phyloP scores from a whole-genome alignment of 345 rosid species.

The Schrenkiella parvula region DNA sequence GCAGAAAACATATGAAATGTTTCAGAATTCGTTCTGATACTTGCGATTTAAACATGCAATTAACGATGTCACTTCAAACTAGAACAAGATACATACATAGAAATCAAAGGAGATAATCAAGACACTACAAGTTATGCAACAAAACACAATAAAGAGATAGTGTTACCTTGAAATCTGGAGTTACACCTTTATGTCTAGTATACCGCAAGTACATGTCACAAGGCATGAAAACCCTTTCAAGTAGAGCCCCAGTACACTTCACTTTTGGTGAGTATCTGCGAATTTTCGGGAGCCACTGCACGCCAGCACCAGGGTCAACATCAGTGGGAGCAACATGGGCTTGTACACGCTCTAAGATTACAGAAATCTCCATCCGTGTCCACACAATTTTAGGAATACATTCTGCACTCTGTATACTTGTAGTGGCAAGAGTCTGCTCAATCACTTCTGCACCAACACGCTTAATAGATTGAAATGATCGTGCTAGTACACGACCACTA shows the following conservation, averaged over 20 bases:
- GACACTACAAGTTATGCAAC: neutral
- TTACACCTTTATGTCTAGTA: slow-evolving; percentile 92
- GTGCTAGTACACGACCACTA: slow-evolving; percentile 89
- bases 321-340: slow-evolving; percentile 99
- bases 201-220: slow-evolving; percentile 93
- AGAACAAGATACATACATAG: too few species aligned
- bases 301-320: slow-evolving; percentile 95
- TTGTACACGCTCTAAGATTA: slow-evolving; percentile 88
- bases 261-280: slow-evolving; percentile 73
- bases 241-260: slow-evolving; percentile 93
- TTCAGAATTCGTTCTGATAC: too few species aligned
- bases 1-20: too few species aligned
- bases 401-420: slow-evolving; percentile 57
- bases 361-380: slow-evolving; percentile 80
- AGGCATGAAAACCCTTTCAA: slow-evolving; percentile 96
- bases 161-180: slow-evolving; percentile 83
- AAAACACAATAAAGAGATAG: neutral
- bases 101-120: neutral
- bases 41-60: too few species aligned
- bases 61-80: too few species aligned
- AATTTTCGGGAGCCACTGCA: slow-evolving; percentile 97
- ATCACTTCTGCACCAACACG: slow-evolving; percentile 76
- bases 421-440: slow-evolving; percentile 74
- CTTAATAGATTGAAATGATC: slow-evolving; percentile 82
- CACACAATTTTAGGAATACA: slow-evolving; percentile 78